Conservation (phyloP, 495 filamentous ascomycete species). For the Cetradonia linearis region DNA sequence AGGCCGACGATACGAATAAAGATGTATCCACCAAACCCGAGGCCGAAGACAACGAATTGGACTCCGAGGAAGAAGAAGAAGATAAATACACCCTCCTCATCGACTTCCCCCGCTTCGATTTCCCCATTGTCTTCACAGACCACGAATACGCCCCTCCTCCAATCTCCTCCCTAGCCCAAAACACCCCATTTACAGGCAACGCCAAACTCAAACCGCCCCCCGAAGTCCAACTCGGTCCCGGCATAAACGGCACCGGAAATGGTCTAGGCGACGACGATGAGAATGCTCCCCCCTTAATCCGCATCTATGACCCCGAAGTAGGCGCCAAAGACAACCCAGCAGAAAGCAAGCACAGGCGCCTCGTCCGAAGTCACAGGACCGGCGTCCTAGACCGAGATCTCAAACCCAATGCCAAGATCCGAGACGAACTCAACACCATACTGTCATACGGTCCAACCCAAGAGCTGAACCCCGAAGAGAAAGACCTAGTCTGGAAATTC, state of each 20-base stretch:
- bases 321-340: constrained; percentile 82
- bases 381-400: constrained; percentile 85
- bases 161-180: constrained; percentile 57
- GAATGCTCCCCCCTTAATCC: constrained; percentile 52
- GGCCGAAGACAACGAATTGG: constrained; percentile 22
- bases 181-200: constrained; percentile 51
- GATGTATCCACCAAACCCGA: constrained; percentile 27
- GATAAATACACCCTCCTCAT: constrained; percentile 65
- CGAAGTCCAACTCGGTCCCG: constrained; percentile 73
- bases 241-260: constrained; percentile 52
- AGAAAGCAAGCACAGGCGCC: constrained; percentile 85
- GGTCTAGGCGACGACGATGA: constrained; percentile 42
- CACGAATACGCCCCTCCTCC: constrained; percentile 81
- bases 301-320: constrained; percentile 90
- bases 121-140: constrained; percentile 90
- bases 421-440: constrained; percentile 85
- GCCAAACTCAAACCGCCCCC: constrained; percentile 65
- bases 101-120: constrained; percentile 90
- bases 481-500: constrained; percentile 95
- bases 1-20: constrained; percentile 28
- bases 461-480: constrained; percentile 75
- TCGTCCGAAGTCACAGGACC: constrained; percentile 88
- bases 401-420: constrained; percentile 91
- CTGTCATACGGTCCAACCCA: constrained; percentile 90
- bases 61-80: constrained; percentile 34